These are phyloP conservation scores for Stagonosporopsis cucurbitacearum DNA, from an alignment of 2,329 filamentous ascomycete species.

Conservation along the genomic window DNA sequence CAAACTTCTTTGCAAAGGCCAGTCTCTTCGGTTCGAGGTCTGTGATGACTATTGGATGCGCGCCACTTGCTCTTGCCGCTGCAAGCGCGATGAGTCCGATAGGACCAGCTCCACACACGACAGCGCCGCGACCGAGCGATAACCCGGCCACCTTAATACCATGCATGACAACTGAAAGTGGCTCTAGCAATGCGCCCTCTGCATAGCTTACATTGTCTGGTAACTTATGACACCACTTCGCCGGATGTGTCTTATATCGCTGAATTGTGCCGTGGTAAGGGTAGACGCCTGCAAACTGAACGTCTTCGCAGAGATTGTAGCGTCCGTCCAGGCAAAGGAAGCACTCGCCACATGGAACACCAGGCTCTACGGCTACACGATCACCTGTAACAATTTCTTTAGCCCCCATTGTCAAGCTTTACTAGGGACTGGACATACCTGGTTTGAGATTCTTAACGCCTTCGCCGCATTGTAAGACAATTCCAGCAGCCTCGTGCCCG, in stretches of 20 bases:
- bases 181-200: slow-evolving; percentile 69
- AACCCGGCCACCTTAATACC: slow-evolving; percentile 63
- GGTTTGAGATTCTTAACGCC: slow-evolving; percentile 61
- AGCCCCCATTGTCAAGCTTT: not conserved
- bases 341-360: slow-evolving; percentile 67
- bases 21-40: slow-evolving; percentile 65
- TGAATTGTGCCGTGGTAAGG: slow-evolving; percentile 67
- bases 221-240: slow-evolving; percentile 59
- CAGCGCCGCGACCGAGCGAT: slow-evolving; percentile 60
- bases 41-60: slow-evolving; percentile 68
- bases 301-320: slow-evolving; percentile 69
- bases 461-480: slow-evolving; percentile 64
- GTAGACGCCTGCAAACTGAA: slow-evolving; percentile 67
- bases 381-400: slow-evolving; percentile 54
- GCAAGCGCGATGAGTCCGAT: slow-evolving; percentile 69
- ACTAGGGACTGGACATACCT: slow-evolving; percentile 33
- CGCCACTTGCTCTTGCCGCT: slow-evolving; percentile 66
- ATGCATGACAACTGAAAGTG: slow-evolving; percentile 67
- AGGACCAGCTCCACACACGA: slow-evolving; percentile 64
- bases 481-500: slow-evolving; percentile 69
- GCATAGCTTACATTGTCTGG: slow-evolving; percentile 63
- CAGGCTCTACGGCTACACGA: slow-evolving; percentile 70
- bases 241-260: slow-evolving; percentile 67
- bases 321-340: slow-evolving; percentile 66
- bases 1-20: slow-evolving; percentile 64